Evolutionary conservation across 2,329 filamentous ascomycete genomes (phyloP).

Genomic region (Pseudocercospora fuligena): DNA sequence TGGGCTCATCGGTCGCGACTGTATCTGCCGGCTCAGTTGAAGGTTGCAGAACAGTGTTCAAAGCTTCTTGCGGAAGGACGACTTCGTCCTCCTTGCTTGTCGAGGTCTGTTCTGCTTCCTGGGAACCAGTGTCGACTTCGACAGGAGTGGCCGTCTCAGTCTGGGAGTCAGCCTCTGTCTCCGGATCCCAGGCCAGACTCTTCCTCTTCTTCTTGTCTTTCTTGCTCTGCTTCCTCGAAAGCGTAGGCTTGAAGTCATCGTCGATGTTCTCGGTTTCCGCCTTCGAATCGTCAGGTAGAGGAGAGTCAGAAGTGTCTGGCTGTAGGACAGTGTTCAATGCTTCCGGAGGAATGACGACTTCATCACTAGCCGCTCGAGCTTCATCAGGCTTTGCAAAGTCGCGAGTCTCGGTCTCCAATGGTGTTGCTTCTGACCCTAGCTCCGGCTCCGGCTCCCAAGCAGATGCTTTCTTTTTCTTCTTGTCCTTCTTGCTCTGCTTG

Average conservation of each 20-base stretch:
- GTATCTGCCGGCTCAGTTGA: background rate
- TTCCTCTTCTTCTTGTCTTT: slow-evolving; percentile 33
- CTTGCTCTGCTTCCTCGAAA: slow-evolving; percentile 30
- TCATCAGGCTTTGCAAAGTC: background rate
- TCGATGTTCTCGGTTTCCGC: background rate
- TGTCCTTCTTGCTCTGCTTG: slow-evolving; percentile 36
- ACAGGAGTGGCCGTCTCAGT: background rate
- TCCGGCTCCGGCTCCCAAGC: slow-evolving; percentile 9
- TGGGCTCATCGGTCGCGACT: background rate
- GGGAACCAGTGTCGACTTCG: background rate
- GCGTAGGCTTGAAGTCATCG: slow-evolving; percentile 8
- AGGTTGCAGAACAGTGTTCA: background rate
- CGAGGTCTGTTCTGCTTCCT: background rate
- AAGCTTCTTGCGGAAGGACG: background rate
- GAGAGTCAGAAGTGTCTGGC: background rate
- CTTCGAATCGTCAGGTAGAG: background rate
- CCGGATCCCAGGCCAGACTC: slow-evolving; percentile 5
- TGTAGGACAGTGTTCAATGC: background rate
- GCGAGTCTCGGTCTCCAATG: background rate
- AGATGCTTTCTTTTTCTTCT: slow-evolving; percentile 21
- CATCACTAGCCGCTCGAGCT: background rate
- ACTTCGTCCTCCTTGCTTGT: background rate
- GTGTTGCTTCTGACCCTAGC: background rate
- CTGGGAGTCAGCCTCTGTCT: background rate
- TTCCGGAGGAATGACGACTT: background rate